phyloP scores from a whole-genome alignment of 2,329 filamentous ascomycete genomes.

The Aureobasidium mangrovei region DNA sequence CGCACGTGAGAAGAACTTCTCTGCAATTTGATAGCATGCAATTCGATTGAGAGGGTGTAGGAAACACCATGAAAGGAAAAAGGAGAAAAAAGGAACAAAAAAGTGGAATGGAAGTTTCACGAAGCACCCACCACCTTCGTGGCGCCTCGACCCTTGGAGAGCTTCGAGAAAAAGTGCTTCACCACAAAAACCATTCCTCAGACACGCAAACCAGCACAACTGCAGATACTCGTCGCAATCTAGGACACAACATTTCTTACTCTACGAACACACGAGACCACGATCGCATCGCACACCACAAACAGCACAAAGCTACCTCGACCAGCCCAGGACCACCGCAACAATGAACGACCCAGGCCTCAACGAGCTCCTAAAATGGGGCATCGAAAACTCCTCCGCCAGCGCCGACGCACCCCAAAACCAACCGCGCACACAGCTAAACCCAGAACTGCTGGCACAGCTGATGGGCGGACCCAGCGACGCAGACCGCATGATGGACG shows the following conservation, averaged over 20 bases:
- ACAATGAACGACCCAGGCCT: conserved; percentile 52
- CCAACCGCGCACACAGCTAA: conserved; percentile 36
- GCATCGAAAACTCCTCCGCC: conserved; percentile 53
- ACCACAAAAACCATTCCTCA: conserved; percentile 8
- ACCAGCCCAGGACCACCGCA: background rate
- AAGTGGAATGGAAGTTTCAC: conserved; percentile 14
- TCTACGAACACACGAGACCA: background rate
- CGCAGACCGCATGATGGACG: conserved; percentile 80
- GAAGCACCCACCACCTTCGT: conserved; percentile 14
- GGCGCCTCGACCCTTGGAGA: background rate
- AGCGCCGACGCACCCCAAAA: conserved; percentile 21
- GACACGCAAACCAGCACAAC: background rate
- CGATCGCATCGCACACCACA: background rate
- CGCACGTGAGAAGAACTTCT: too few species aligned
- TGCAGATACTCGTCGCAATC: background rate
- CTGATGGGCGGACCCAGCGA: conserved; percentile 81
- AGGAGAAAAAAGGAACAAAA: background rate
- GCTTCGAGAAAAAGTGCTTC: background rate
- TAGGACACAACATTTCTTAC: background rate
- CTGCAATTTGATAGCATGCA: background rate
- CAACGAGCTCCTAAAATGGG: conserved; percentile 74
- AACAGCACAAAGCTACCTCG: background rate
- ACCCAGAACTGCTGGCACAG: conserved; percentile 60
- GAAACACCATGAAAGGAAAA: background rate
- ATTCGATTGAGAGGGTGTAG: background rate